Conservation (phyloP, 2,329 filamentous ascomycete genomes). For the Aspergillus amoenus region DNA sequence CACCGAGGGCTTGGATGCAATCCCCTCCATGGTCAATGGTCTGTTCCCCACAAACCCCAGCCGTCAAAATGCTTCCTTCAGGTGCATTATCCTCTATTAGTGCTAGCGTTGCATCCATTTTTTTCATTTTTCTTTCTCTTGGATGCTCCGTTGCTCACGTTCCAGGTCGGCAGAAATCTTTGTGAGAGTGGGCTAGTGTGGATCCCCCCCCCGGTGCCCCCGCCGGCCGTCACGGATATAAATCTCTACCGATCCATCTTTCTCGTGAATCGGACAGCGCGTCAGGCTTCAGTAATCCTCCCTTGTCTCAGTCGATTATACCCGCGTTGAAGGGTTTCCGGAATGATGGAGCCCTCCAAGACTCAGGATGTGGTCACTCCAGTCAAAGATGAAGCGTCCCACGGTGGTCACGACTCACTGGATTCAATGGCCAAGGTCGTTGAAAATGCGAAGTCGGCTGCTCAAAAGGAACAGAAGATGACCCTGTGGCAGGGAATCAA, state of each 20-base stretch:
- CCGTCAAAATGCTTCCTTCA: neutral
- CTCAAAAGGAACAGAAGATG: constrained; percentile 61
- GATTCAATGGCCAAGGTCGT: constrained; percentile 34
- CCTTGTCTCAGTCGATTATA: constrained; percentile 1
- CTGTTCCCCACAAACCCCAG: constrained; percentile 13
- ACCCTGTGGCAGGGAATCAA: constrained; percentile 72
- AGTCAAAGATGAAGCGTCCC: constrained; percentile 18
- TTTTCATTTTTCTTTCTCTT: neutral
- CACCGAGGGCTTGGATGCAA: constrained; percentile 10
- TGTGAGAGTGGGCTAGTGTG: constrained; percentile 10
- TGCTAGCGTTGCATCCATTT: constrained; percentile 1
- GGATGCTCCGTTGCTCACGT: neutral
- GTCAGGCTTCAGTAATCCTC: neutral
- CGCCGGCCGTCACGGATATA: constrained; percentile 9
- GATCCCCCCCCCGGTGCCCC: constrained; percentile 11
- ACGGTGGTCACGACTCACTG: constrained; percentile 21
- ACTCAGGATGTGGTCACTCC: constrained; percentile 29
- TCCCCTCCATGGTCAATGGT: neutral
- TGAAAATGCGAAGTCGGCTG: constrained; percentile 42
- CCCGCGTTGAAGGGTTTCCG: constrained; percentile 2
- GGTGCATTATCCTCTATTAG: constrained; percentile 8
- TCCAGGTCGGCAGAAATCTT: constrained; percentile 2
- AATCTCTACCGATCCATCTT: constrained; percentile 17
- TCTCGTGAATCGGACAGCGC: neutral
- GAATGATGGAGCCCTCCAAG: constrained; percentile 30